Evolutionary conservation across 73 alveolate species (phyloP).

Genomic region (Paramecium octaurelia): DNA sequence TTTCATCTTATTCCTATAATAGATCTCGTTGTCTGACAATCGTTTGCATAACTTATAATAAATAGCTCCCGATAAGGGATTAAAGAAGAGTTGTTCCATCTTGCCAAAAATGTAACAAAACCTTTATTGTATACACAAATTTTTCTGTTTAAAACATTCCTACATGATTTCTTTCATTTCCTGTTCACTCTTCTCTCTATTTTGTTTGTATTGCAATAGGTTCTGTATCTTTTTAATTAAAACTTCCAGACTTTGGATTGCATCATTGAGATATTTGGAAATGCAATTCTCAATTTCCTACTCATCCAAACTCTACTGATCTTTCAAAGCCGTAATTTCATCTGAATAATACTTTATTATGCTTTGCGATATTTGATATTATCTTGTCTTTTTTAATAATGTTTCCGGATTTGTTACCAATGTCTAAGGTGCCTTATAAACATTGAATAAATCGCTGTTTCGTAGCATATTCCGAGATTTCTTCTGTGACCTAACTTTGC

Average conservation of each 20-base stretch:
- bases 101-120: constrained; percentile 20
- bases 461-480: neutral
- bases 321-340: neutral
- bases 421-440: constrained; percentile 14
- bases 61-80: constrained; percentile 15
- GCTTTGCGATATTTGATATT: neutral
- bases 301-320: neutral
- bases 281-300: neutral
- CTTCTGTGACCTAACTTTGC: neutral
- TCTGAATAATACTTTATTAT: neutral
- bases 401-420: neutral
- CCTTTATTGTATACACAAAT: neutral
- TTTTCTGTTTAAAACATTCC: neutral
- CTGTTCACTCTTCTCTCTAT: neutral
- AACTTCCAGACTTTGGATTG: neutral
- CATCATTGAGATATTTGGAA: neutral
- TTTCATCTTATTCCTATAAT: neutral
- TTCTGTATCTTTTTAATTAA: neutral
- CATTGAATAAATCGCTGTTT: neutral
- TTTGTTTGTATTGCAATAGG: neutral
- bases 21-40: neutral
- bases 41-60: constrained; percentile 24
- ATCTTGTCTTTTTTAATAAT: neutral
- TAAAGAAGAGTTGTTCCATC: neutral
- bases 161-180: neutral